Evolutionary conservation across 306 rosid species (phyloP), one percentile per base, ranked within the genome.

Genomic region (Glycine soja): DNA sequence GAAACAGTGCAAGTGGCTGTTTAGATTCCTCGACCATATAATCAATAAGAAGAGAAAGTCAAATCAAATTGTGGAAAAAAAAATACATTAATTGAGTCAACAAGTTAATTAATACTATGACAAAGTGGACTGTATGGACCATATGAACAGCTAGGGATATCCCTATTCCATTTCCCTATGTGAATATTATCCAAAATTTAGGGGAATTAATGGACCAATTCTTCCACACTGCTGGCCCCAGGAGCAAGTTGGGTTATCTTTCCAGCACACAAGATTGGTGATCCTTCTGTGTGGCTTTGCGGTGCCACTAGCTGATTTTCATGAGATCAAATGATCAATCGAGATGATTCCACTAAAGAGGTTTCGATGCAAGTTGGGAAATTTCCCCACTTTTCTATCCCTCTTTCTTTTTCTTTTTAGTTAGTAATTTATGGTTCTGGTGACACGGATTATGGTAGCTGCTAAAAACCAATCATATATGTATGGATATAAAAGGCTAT

Each of bases 311-410:
- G 77, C 70, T 48, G 51, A 70, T 64, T 56, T 64, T 59, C 13
- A 4, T 47, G 70, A 68, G 2, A 24, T 24, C 30, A 24, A 24
- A 24, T 36, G 85, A 88, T 43, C 65, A 80, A 57, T 61, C 85
- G 45, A 80, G 80, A 80, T 40, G 59, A 43, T 88, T 84, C 89
- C 82, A 85, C 79, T 62, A 72, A 82, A 86, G 43, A 43, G 57
- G 70, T 45, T 9, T 12, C 43, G 65, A 40, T 4, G 73, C 80
- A 81, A 76, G 43, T 83, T 68, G 89, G 24, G 74, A 72, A 80
- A 77, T 51, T 82, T 73, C 74, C 47, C 18, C 69, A 12, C 69
- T 0, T 56, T 16, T 56, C 62, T 6, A 42, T 42, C 9, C 46
- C 43, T 53, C 5, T 51, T 67, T 19, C 10, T 48, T n/a, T 36